phyloP scores from a whole-genome alignment of 2,329 filamentous ascomycete genomes.

The Fonsecaea nubica region DNA sequence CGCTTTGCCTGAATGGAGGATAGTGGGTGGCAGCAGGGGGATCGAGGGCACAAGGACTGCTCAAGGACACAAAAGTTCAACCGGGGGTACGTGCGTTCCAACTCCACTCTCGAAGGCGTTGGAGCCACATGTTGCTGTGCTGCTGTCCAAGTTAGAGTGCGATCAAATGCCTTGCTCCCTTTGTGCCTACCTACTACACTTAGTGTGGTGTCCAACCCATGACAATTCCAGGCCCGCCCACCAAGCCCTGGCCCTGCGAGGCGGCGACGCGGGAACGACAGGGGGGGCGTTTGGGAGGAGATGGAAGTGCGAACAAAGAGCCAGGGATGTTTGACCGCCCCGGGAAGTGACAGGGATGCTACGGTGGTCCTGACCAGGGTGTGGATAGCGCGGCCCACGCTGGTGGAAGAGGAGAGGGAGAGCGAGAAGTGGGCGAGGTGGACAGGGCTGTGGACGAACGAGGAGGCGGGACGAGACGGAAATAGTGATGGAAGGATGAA shows the following conservation, averaged over 20 bases:
- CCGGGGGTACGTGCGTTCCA: constrained; percentile 24
- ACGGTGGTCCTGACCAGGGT: constrained; percentile 22
- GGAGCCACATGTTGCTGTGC: constrained; percentile 15
- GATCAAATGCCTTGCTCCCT: not conserved
- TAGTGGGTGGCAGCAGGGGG: constrained; percentile 23
- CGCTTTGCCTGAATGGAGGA: constrained; percentile 24
- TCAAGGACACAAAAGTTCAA: constrained; percentile 34
- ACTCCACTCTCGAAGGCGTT: constrained; percentile 12
- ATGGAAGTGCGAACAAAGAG: constrained; percentile 16
- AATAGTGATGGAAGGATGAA: constrained; percentile 32
- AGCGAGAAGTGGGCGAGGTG: constrained; percentile 13
- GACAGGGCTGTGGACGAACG: constrained; percentile 18
- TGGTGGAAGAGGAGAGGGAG: constrained; percentile 24
- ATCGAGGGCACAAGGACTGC: constrained; percentile 15
- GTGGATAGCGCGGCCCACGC: constrained; percentile 21
- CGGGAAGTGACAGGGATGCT: constrained; percentile 16
- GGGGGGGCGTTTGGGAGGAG: constrained; percentile 4
- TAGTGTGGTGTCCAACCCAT: not conserved
- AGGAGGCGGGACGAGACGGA: constrained; percentile 23
- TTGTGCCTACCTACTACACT: not conserved
- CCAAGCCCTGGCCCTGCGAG: constrained; percentile 23
- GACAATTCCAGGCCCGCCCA: constrained; percentile 18
- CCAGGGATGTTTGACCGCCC: constrained; percentile 29
- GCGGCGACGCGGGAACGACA: constrained; percentile 26
- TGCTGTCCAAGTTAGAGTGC: constrained; percentile 5